phyloP scores from a whole-genome alignment of 176 grass and related monocot species.

The Panicum miliaceum region DNA sequence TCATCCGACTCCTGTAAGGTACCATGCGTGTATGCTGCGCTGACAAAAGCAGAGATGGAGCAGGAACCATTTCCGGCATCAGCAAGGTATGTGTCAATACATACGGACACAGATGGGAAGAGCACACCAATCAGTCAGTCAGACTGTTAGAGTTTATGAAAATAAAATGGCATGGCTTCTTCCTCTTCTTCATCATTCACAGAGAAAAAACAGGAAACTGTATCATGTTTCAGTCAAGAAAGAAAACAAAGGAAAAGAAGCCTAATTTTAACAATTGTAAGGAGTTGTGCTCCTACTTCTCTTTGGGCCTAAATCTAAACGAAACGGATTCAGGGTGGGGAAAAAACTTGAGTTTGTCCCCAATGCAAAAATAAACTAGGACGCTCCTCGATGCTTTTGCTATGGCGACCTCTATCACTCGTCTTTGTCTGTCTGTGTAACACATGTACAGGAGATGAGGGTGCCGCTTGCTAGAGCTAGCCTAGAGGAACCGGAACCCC shows the following conservation, averaged over 20 bases:
- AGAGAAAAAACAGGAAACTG: neutral
- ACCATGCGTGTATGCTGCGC: neutral
- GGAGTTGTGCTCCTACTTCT: neutral
- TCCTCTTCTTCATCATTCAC: neutral
- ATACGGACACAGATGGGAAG: neutral
- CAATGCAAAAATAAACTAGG: neutral
- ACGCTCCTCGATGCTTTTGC: too few relatives aligned
- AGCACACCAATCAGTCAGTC: neutral
- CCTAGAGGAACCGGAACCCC: conserved; percentile 35
- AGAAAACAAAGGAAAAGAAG: neutral
- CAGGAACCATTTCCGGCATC: neutral
- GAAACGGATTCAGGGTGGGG: neutral
- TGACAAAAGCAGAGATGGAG: neutral
- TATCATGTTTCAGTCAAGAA: neutral
- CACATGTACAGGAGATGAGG: too few relatives aligned
- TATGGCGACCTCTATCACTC: too few relatives aligned
- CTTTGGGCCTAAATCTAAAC: neutral
- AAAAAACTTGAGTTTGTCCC: neutral
- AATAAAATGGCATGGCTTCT: neutral
- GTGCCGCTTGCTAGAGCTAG: neutral
- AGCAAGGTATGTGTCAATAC: neutral
- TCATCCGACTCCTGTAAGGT: neutral
- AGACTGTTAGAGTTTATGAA: neutral
- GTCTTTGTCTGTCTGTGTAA: neutral
- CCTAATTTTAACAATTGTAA: neutral